Conservation (phyloP, 2,329 filamentous ascomycete species). For the Talaromyces sp. region DNA sequence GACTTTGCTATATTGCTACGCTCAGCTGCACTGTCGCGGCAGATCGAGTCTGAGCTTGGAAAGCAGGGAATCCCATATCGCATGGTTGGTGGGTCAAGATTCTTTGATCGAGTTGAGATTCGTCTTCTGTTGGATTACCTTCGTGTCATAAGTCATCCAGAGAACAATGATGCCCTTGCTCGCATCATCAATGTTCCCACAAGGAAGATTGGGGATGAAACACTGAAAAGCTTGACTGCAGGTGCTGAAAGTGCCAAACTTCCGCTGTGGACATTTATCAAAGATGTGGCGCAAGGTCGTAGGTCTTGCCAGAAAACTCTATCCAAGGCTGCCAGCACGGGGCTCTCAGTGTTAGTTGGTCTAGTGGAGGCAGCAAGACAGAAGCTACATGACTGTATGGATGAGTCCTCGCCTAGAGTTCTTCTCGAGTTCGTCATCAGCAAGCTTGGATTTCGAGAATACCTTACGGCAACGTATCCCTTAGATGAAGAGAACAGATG, state of each 20-base stretch:
- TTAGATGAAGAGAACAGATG: constrained; percentile 76
- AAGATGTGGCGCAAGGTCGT: constrained; percentile 55
- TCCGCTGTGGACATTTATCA: constrained; percentile 73
- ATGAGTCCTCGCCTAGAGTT: constrained; percentile 41
- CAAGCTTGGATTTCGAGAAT: constrained; percentile 70
- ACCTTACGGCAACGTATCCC: constrained; percentile 66
- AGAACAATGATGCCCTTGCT: constrained; percentile 81
- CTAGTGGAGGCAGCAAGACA: constrained; percentile 57
- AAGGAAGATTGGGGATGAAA: constrained; percentile 75
- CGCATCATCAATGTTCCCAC: constrained; percentile 82
- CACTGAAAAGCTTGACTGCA: constrained; percentile 68
- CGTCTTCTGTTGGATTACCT: constrained; percentile 86
- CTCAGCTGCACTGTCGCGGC: constrained; percentile 74
- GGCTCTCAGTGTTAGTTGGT: constrained; percentile 57
- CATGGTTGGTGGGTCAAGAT: constrained; percentile 87
- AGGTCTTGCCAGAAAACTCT: constrained; percentile 53
- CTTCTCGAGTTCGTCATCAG: constrained; percentile 58
- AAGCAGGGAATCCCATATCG: constrained; percentile 80
- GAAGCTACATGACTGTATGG: constrained; percentile 50
- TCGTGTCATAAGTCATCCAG: constrained; percentile 75
- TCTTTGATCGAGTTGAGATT: constrained; percentile 88
- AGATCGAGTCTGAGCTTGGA: constrained; percentile 79
- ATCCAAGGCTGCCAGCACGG: constrained; percentile 53
- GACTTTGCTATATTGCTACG: constrained; percentile 87
- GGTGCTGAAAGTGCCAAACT: constrained; percentile 69